Conservation (phyloP, 1,284 basidiomycete species). For the Ustilago cynodontis region DNA sequence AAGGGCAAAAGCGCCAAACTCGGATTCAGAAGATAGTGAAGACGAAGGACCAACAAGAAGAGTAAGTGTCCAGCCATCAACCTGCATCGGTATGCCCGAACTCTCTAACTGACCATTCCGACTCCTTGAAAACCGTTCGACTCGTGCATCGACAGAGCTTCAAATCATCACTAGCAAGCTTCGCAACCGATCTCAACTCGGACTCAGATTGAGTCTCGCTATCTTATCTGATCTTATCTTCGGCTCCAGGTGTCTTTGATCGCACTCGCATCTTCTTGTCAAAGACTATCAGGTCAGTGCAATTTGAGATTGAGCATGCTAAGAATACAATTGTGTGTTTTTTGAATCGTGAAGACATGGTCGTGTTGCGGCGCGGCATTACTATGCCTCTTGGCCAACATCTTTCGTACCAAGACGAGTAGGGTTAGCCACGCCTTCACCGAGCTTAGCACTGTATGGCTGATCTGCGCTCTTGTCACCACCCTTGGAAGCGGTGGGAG, state of each 20-base stretch:
- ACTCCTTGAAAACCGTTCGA: background rate
- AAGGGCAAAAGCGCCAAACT: background rate
- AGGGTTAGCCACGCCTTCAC: conserved; percentile 20
- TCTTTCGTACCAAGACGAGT: conserved; percentile 39
- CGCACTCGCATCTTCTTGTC: background rate
- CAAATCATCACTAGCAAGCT: conserved; percentile 49
- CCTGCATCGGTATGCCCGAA: background rate
- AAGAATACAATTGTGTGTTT: conserved; percentile 16
- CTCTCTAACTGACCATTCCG: background rate
- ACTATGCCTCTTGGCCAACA: conserved; percentile 18
- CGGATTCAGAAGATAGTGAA: conserved; percentile 28
- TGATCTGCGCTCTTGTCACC: conserved; percentile 39
- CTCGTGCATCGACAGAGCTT: conserved; percentile 27
- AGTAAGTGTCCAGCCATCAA: conserved; percentile 13
- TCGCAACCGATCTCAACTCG: conserved; percentile 48
- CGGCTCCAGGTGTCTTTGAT: too few species aligned
- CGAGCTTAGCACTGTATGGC: conserved; percentile 15
- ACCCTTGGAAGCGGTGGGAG: conserved; percentile 21
- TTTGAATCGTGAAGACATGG: conserved; percentile 4
- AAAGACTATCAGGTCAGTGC: background rate
- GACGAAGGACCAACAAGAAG: conserved; percentile 32
- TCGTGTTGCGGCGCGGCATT: background rate
- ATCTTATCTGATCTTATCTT: background rate
- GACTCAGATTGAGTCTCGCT: conserved; percentile 32
- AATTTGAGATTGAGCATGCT: conserved; percentile 17